Percentiles rank a stretch among this genome's conserved stretches.
Evolutionary conservation across 2,329 filamentous ascomycete species (phyloP).

Genomic region (Neonectria faginata): DNA sequence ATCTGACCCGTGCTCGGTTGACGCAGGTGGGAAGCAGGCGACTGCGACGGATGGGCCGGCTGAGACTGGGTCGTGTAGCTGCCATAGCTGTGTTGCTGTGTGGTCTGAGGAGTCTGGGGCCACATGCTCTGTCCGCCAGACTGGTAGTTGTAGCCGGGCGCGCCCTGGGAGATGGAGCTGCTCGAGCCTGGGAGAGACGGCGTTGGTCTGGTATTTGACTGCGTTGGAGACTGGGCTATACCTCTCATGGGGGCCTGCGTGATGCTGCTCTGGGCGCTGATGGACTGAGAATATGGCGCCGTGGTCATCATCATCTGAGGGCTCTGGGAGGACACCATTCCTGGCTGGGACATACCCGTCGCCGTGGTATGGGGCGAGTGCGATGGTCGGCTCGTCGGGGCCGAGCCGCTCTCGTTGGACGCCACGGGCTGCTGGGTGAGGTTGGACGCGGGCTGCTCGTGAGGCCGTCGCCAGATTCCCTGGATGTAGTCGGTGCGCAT

Average conservation of each 20-base stretch:
- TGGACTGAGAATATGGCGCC: slow-evolving; percentile 76
- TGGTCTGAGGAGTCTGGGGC: slow-evolving; percentile 73
- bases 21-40: slow-evolving; percentile 70
- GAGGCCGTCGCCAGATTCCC: slow-evolving; percentile 83
- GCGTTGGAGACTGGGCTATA: slow-evolving; percentile 66
- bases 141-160: slow-evolving; percentile 72
- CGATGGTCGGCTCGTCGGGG: slow-evolving; percentile 64
- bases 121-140: slow-evolving; percentile 68
- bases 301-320: slow-evolving; percentile 75
- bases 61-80: slow-evolving; percentile 66
- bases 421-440: slow-evolving; percentile 62
- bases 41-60: slow-evolving; percentile 63
- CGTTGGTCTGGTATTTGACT: slow-evolving; percentile 76
- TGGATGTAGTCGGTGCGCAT: slow-evolving; percentile 85
- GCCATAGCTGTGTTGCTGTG: slow-evolving; percentile 68
- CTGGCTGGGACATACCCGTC: slow-evolving; percentile 66
- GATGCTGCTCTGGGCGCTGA: slow-evolving; percentile 78
- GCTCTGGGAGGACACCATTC: slow-evolving; percentile 70
- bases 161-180: slow-evolving; percentile 62
- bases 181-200: slow-evolving; percentile 67
- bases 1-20: slow-evolving; percentile 68
- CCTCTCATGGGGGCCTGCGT: slow-evolving; percentile 78
- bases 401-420: slow-evolving; percentile 55
- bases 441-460: slow-evolving; percentile 75
- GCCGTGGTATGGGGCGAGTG: slow-evolving; percentile 70